phyloP scores from a whole-genome alignment of 179 eudicot species.

The Actinidia polygama region DNA sequence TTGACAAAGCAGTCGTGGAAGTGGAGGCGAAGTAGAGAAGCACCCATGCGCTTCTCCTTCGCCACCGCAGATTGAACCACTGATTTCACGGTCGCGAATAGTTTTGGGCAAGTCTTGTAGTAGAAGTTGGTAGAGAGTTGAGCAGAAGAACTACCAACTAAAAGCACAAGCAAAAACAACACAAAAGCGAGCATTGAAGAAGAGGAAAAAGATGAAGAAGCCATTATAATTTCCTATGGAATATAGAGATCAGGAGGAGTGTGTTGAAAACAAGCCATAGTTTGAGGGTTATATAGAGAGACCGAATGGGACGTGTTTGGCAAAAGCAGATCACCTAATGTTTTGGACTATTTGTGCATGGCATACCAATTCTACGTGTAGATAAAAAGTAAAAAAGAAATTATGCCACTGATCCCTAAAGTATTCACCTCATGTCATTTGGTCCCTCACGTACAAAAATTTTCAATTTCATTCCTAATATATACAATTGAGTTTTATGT shows the following conservation, averaged over 20 bases:
- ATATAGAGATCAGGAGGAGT: neutral
- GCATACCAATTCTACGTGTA: conserved; percentile 1
- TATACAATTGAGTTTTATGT: too few relatives aligned
- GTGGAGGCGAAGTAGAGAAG: conserved; percentile 22
- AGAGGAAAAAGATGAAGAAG: conserved; percentile 19
- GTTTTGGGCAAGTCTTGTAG: conserved; percentile 20
- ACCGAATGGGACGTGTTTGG: neutral
- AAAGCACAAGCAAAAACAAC: neutral
- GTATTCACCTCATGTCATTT: neutral
- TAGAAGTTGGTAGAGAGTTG: conserved; percentile 20
- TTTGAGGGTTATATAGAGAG: neutral
- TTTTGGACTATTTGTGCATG: conserved; percentile 12
- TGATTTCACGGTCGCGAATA: neutral
- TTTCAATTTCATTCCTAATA: too few relatives aligned
- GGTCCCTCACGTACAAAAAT: neutral
- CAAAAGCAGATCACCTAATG: conserved; percentile 9
- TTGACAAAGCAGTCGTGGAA: conserved; percentile 27
- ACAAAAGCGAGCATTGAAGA: neutral
- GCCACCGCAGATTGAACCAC: conserved; percentile 21
- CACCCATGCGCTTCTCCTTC: conserved; percentile 26
- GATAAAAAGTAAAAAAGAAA: neutral
- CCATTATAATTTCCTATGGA: neutral
- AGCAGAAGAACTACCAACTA: conserved; percentile 20
- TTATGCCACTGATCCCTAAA: neutral
- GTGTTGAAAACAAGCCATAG: neutral